Evolutionary conservation across 2,329 filamentous ascomycete species (phyloP), one percentile per base, ranked within the genome.

Genomic region (Neofusicoccum cordaticola): DNA sequence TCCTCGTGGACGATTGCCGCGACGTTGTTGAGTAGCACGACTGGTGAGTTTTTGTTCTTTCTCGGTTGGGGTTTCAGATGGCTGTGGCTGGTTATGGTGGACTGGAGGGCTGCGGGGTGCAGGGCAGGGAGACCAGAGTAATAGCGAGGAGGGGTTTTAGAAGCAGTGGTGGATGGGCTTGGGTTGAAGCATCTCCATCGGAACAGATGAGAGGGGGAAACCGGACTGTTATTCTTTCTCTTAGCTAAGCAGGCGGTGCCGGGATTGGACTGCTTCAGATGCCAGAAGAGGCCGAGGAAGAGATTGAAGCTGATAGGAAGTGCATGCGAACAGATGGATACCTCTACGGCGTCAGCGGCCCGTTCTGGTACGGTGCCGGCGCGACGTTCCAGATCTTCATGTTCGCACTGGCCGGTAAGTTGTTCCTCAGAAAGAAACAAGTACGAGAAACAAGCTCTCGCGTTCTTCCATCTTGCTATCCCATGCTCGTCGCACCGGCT

Each of bases 331-430:
- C 22, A 57, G 62, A 64, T 58, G 66, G 48, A 13, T 68, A 68
- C 51, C 39, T 56, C n/a, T 67, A 68, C 39, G 67, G 67, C 22
- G 56, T 68, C 15, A 60, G 56, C 6, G 74, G 74, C 0, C 72
- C 74, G 0, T 68, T 75, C 31, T 75, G 72, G 72, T 74, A 75
- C 64, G 73, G 70, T 13, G 71, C 72, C 34, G 73, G 73, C 8
- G 72, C 72, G 7, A 74, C 71, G 5, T 72, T 74, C 3, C 73
- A 75, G 64, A 75, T 75, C 17, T 53, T 48, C 42, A 48, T 68
- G 48, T 68, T 67, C 13, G 48, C 67, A 2, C 11, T 64, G 41
- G 62, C 62, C 15, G 62, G 62, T 63, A 17, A 44, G 62, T 48
- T 3, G 27, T 31, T 31, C 27, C 27, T 31, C 4, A 31, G 27